These are phyloP conservation scores for Arthrobotrys sphaeroides DNA, from an alignment of 2,329 filamentous ascomycete species.

Conservation along the genomic window DNA sequence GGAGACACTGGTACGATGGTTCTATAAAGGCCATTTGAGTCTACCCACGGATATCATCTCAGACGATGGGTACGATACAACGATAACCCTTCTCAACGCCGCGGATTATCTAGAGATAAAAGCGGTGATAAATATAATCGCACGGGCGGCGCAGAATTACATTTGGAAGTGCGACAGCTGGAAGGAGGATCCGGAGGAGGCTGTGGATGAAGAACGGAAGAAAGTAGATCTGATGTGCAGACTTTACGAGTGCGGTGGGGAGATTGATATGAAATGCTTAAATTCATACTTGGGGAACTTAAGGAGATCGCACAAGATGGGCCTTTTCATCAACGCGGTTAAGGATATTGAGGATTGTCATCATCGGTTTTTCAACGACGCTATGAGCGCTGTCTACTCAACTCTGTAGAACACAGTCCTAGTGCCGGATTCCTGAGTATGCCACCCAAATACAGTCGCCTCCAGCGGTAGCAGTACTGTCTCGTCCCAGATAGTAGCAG, in stretches of 20 bases:
- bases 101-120: conserved; percentile 34
- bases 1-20: conserved; percentile 9
- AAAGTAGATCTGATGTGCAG: conserved; percentile 45
- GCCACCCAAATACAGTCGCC: background rate
- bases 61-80: conserved; percentile 23
- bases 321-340: conserved; percentile 41
- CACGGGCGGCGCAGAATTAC: conserved; percentile 4
- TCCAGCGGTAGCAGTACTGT: no score
- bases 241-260: conserved; percentile 35
- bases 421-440: background rate
- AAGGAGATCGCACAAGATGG: conserved; percentile 27
- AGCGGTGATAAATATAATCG: background rate
- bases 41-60: conserved; percentile 20
- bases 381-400: conserved; percentile 38
- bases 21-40: conserved; percentile 12
- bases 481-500: no score
- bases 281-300: conserved; percentile 18
- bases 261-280: conserved; percentile 9
- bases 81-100: conserved; percentile 23
- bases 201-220: conserved; percentile 33
- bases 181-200: conserved; percentile 14
- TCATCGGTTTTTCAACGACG: conserved; percentile 20
- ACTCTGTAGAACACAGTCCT: background rate
- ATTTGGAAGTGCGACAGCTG: conserved; percentile 10
- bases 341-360: conserved; percentile 49